A percentile compares a stretch with the other conserved stretches of the same genome.
These are phyloP conservation scores for Periconia digitata DNA, from an alignment of 2,329 filamentous ascomycete genomes.

Conservation along the genomic window DNA sequence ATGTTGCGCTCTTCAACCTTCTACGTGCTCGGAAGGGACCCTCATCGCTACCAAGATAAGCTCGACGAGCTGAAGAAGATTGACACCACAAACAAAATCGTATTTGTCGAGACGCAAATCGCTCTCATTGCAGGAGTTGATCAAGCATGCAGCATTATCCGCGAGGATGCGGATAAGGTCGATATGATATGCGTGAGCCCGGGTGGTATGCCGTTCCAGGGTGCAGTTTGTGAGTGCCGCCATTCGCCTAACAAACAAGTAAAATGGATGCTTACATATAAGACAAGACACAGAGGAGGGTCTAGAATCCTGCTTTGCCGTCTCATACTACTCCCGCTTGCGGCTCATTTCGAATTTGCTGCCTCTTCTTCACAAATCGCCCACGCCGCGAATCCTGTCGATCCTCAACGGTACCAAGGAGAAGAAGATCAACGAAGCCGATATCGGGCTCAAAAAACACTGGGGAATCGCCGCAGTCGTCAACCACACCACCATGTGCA, in stretches of 20 bases:
- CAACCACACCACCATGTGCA: conserved; percentile 31
- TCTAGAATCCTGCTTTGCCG: conserved; percentile 28
- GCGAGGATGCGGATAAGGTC: conserved; percentile 6
- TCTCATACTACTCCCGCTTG: conserved; percentile 38
- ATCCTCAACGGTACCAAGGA: conserved; percentile 37
- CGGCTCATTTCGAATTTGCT: conserved; percentile 36
- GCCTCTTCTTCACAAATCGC: conserved; percentile 28
- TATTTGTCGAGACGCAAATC: conserved; percentile 30
- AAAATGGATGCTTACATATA: background rate
- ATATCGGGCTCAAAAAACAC: conserved; percentile 27
- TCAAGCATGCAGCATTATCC: conserved; percentile 6
- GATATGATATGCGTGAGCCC: conserved; percentile 1
- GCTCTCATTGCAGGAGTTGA: conserved; percentile 12
- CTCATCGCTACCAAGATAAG: conserved; percentile 5
- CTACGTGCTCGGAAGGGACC: conserved; percentile 11
- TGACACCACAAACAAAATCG: conserved; percentile 12
- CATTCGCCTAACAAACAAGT: background rate
- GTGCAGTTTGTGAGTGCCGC: background rate
- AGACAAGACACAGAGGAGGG: conserved; percentile 33
- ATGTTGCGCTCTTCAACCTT: conserved; percentile 12
- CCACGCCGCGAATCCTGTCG: conserved; percentile 31
- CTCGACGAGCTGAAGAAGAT: conserved; percentile 6
- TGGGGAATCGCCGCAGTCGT: conserved; percentile 20
- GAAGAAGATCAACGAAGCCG: conserved; percentile 24
- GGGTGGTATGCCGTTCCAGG: background rate